Percentiles rank a stretch among this genome's conserved stretches.
Conservation (phyloP, 176 grass and related monocot genomes). For the Microstegium vimineum region DNA sequence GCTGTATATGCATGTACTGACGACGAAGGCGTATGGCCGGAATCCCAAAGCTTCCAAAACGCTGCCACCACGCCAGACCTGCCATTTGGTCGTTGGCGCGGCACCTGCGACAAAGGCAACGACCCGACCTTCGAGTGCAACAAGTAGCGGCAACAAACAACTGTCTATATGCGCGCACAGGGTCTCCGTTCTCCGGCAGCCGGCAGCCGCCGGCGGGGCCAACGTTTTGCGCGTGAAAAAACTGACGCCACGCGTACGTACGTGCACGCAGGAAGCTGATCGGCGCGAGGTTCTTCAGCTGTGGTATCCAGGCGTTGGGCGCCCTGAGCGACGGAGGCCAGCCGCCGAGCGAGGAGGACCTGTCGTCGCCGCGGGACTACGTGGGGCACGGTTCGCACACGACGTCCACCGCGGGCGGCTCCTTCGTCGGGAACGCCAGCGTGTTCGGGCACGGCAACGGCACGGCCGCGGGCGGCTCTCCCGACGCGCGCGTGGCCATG, state of each 20-base stretch:
- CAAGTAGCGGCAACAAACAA: neutral
- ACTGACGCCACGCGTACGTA: neutral
- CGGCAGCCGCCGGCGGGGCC: too few relatives aligned
- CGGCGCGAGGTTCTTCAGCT: constrained; percentile 60
- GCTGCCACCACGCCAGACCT: neutral
- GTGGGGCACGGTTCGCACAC: constrained; percentile 65
- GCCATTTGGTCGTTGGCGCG: neutral
- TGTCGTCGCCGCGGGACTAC: constrained; percentile 56
- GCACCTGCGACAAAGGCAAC: neutral
- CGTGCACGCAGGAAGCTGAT: constrained; percentile 75
- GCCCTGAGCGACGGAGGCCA: neutral
- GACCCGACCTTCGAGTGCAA: constrained; percentile 32
- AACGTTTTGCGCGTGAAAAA: neutral
- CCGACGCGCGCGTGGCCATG: constrained; percentile 46
- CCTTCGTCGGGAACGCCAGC: constrained; percentile 23
- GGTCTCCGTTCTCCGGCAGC: neutral
- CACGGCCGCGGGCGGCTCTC: constrained; percentile 65
- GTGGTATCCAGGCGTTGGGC: neutral
- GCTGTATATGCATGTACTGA: neutral
- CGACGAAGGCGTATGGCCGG: constrained; percentile 40
- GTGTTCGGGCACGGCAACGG: constrained; percentile 43
- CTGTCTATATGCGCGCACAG: too few relatives aligned
- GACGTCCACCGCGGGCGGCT: constrained; percentile 64
- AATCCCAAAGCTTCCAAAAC: constrained; percentile 22
- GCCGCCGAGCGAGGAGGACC: constrained; percentile 7